Base-by-base conservation (phyloP, 1,284 basidiomycete species). In the Austroboletus olivaceoglutinosus region DNA sequence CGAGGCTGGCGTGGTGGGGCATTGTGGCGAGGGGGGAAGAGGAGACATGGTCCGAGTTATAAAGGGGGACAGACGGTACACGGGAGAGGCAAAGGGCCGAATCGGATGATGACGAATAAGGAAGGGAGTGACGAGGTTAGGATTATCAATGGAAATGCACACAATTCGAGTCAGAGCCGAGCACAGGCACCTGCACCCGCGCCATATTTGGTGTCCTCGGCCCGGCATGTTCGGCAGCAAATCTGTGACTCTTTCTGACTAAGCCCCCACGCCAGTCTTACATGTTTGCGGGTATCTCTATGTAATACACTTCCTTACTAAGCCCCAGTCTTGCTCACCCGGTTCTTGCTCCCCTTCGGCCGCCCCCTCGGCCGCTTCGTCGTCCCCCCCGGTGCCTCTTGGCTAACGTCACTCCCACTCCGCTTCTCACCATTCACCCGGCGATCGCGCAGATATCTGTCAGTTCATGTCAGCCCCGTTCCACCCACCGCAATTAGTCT, bases 1-100 rank as follows among this genome's bases (percentile, higher is more conserved):
- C 78, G 60, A 86, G 82, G 59, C 76, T 79, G 3, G 83, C 83
- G 29, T 71, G 76, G 69, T 87, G 83, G 39, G 41, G 34, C 63
- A 64, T 65, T 39, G 54, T 34, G 8, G 43, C 48, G 43, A 18
- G 21, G 37, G 30, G 5, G 46, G 6, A n/a, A 38, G 37, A 30
- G 36, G 42, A 36, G 18, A 23, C 57, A 56, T 53, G 49, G 43
- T 11, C 16, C 16, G 34, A 16, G 55, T 69, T 70, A 70, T 70
- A 67, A 70, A 69, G 65, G 62, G 64, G 51, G 18, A 19, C n/a
- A n/a, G 34, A n/a, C 10, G 10, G 37, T 39, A 15, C 21, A 39
- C 56, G 52, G 61, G 33, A 30, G 50, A 47, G 49, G n/a, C 43
- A 55, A 52, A 58, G 61, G 64, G 59, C 54, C 67, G 64, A 64